Conservation (phyloP, 1,139 yeast genomes). For the Pichia norvegensis region DNA sequence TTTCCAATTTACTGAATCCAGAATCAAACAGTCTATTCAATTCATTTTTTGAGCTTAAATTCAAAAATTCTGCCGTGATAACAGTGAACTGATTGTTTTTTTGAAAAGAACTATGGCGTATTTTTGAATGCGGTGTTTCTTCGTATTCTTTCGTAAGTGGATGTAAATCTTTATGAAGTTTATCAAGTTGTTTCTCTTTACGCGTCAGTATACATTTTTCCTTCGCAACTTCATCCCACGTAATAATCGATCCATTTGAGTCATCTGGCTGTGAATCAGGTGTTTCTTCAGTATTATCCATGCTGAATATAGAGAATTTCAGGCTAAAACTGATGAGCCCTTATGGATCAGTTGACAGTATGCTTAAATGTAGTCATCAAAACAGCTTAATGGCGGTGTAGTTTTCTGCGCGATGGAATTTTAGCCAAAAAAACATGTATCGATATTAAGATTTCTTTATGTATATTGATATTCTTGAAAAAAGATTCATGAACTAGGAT, state of each 20-base stretch:
- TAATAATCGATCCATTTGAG: constrained; percentile 9
- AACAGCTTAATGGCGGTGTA: too few relatives aligned
- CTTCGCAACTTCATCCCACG: constrained; percentile 16
- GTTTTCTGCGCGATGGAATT: too few relatives aligned
- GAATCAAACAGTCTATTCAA: constrained; percentile 19
- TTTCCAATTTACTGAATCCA: constrained; percentile 21
- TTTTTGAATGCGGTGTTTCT: constrained; percentile 12
- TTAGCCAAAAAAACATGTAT: too few relatives aligned
- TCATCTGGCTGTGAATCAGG: constrained; percentile 15
- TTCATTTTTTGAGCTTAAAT: constrained; percentile 21
- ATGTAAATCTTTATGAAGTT: constrained; percentile 11
- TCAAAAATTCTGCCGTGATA: constrained; percentile 26
- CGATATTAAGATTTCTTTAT: too few relatives aligned
- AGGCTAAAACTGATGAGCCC: too few relatives aligned
- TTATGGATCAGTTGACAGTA: too few relatives aligned
- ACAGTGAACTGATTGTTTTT: constrained; percentile 29
- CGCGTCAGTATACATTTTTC: constrained; percentile 10
- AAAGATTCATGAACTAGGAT: too few relatives aligned
- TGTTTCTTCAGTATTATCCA: background rate
- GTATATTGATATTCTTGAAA: too few relatives aligned
- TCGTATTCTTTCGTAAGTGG: constrained; percentile 18
- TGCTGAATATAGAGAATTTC: too few relatives aligned
- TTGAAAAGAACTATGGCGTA: constrained; percentile 22
- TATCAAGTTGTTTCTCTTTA: constrained; percentile 10
- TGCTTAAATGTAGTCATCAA: too few relatives aligned